Base-by-base conservation (phyloP, 495 filamentous ascomycete genomes). In the Cryomyces minteri region DNA sequence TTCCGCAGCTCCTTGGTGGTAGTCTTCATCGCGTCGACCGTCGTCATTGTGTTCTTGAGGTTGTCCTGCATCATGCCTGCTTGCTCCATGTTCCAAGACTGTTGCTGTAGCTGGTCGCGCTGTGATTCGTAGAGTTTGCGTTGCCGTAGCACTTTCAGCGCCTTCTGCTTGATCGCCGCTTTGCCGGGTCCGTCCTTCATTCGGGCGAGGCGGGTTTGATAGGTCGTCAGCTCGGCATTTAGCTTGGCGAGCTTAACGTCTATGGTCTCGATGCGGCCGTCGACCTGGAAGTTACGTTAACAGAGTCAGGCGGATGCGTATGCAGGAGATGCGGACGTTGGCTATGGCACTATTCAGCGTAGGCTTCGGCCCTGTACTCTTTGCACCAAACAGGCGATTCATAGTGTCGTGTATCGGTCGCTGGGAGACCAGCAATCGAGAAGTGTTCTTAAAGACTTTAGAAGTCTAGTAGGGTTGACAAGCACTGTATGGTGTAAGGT, bases 71-170 rank as follows among this genome's bases (percentile, higher is more conserved):
- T 96, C 72, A 92, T 94, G 61, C 84, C 82, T 5, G 90, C 90
- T 59, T 96, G 90, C 62, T 96, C 88, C 88, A 98, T 95, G 67
- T 96, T 98, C 90, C 90, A 96, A 9, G 81, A 82, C 62, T 96
- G 90, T 53, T 81, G 76, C 62, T 92, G 84, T 45, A 96, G 79
- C 64, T 98, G 87, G 52, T 96, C 88, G 12, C 87, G 81, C 67
- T 98, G 88, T 7, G 70, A 66, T 62, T 98, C 90, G 74, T 95
- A 94, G 64, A 88, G 80, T 58, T 93, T 94, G 31, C 92, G 82
- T n/a, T 86, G 82, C 63, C 94, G 87, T 1, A 96, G 79, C 12
- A 96, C 79, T 54, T 95, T 95, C 46, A 95, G 77, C 1, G 90
- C 90, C 57, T 96, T 96, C 59, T 92, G 78, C 52, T 88, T 88